Conservation (phyloP, 1,139 yeast genomes). For the Magnusiomyces fungicola region DNA sequence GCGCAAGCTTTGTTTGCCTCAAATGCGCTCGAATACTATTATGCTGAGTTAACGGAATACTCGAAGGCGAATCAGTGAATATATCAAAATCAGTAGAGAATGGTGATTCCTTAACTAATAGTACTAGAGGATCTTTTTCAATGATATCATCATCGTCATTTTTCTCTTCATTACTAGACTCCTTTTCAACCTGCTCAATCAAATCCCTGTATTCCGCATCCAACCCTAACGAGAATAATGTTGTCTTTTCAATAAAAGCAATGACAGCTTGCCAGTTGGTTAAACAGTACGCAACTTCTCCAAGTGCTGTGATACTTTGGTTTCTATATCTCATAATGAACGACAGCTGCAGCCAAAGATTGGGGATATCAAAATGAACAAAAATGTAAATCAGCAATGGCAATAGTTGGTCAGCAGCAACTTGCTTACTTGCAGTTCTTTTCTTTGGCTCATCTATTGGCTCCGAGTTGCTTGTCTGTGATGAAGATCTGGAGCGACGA, state of each 20-base stretch:
- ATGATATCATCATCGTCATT: conserved; percentile 3
- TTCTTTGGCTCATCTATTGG: no score
- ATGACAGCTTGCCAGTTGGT: conserved; percentile 62
- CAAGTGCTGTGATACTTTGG: conserved; percentile 35
- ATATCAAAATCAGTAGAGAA: conserved; percentile 3
- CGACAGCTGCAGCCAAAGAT: conserved; percentile 44
- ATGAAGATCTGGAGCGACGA: no score
- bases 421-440: no score
- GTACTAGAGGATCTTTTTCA: not conserved
- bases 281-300: conserved; percentile 50
- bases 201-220: conserved; percentile 8
- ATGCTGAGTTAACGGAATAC: conserved; percentile 1
- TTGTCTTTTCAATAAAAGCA: conserved; percentile 44
- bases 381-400: conserved; percentile 50
- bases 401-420: conserved; percentile 45
- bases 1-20: not conserved
- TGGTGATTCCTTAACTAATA: not conserved
- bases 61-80: conserved; percentile 2
- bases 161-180: not conserved
- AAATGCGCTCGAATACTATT: not conserved
- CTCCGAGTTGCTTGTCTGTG: no score
- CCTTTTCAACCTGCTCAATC: not conserved
- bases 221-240: conserved; percentile 36
- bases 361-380: conserved; percentile 37
- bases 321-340: conserved; percentile 53